A percentile compares a stretch with the other conserved stretches of the same genome.
Evolutionary conservation across 768 basidiomycete species (phyloP).

Genomic region (Rhodotorula babjevae): DNA sequence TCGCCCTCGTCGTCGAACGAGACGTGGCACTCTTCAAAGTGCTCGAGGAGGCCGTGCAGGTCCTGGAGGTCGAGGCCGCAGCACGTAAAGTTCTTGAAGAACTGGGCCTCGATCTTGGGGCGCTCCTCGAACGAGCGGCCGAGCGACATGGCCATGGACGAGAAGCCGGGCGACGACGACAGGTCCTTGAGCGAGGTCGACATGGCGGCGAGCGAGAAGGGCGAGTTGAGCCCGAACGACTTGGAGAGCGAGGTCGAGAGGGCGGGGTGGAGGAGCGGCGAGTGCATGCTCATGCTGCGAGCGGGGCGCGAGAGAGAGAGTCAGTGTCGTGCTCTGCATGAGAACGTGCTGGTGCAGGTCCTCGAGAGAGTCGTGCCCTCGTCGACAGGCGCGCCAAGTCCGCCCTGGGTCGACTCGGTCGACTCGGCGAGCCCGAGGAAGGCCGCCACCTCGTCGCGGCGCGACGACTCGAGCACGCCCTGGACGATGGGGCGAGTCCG

Average conservation of each 20-base stretch:
- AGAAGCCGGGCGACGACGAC: constrained; percentile 39
- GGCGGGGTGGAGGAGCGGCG: constrained; percentile 37
- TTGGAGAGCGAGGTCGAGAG: constrained; percentile 33
- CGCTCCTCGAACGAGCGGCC: constrained; percentile 42
- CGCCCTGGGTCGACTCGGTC: too few relatives aligned
- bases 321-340: not conserved
- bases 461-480: too few relatives aligned
- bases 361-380: too few relatives aligned
- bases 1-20: constrained; percentile 38
- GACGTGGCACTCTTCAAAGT: constrained; percentile 86
- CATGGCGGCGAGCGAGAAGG: constrained; percentile 39
- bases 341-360: not conserved
- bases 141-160: constrained; percentile 40
- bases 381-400: not conserved
- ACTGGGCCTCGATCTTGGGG: constrained; percentile 43
- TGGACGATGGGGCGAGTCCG: too few relatives aligned
- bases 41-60: constrained; percentile 78
- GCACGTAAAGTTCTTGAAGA: constrained; percentile 80
- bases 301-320: not conserved
- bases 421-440: too few relatives aligned
- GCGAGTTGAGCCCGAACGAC: constrained; percentile 38
- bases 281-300: constrained; percentile 23
- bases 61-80: constrained; percentile 74
- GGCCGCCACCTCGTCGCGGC: too few relatives aligned
- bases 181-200: constrained; percentile 35